These are phyloP conservation scores for Chalaropsis thielavioides DNA, from an alignment of 2,329 filamentous ascomycete genomes.

Conservation along the genomic window DNA sequence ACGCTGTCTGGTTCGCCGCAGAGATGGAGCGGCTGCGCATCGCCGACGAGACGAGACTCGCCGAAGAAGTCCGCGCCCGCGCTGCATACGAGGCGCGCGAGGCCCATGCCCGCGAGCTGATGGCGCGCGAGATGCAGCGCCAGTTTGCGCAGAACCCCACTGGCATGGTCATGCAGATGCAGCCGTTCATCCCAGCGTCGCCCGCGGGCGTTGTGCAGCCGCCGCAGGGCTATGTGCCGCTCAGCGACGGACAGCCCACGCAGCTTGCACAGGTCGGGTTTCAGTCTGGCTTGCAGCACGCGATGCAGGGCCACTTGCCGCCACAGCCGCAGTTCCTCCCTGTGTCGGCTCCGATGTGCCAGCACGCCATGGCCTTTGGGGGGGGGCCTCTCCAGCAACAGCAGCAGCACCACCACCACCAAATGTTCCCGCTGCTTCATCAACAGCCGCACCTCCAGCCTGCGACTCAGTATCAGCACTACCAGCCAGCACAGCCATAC, in stretches of 20 bases:
- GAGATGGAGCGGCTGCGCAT: not conserved
- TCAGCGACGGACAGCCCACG: not conserved
- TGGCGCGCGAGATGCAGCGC: not conserved
- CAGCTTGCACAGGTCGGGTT: not conserved
- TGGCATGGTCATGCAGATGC: not conserved
- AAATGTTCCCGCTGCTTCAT: not conserved
- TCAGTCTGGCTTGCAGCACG: not conserved
- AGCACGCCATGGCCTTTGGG: not conserved
- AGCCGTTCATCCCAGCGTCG: not conserved
- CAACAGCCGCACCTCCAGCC: no score
- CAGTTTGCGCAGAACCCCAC: not conserved
- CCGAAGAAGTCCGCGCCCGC: not conserved
- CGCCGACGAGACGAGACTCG: not conserved
- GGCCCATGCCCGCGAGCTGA: not conserved
- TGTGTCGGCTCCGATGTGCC: not conserved
- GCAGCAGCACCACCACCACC: constrained; percentile 2
- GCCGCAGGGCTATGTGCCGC: not conserved
- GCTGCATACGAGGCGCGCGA: not conserved
- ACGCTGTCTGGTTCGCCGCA: not conserved
- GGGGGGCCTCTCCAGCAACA: not conserved
- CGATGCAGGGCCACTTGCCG: no score
- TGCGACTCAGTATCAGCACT: not conserved
- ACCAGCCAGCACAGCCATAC: no score
- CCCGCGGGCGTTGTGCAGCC: not conserved
- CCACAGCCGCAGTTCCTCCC: not conserved